phyloP scores from a whole-genome alignment of 257 asterid genomes.

The Voacanga thouarsii region DNA sequence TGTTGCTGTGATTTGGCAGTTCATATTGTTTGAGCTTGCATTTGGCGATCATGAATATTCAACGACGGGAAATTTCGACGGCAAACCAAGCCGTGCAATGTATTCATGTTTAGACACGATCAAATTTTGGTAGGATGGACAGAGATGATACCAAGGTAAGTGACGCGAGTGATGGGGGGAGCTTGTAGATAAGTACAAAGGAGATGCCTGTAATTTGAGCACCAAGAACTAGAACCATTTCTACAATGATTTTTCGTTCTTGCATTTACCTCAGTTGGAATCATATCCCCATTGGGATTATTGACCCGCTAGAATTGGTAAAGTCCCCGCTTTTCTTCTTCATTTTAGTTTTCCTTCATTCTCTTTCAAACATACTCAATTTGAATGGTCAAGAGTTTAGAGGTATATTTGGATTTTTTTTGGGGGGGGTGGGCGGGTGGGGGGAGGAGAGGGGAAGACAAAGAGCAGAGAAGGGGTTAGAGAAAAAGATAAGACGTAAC shows the following conservation, averaged over 20 bases:
- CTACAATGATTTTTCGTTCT: slow-evolving; percentile 44
- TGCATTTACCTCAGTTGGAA: slow-evolving; percentile 31
- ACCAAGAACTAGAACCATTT: slow-evolving; percentile 44
- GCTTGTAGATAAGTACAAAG: slow-evolving; percentile 30
- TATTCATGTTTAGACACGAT: slow-evolving; percentile 41
- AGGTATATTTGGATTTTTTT: no score
- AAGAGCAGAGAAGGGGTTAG: no score
- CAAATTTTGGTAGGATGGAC: slow-evolving; percentile 48
- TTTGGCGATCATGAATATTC: slow-evolving; percentile 46
- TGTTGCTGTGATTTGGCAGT: slow-evolving; percentile 27
- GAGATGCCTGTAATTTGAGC: slow-evolving; percentile 38
- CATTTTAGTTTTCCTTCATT: background rate
- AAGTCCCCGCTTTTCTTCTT: background rate
- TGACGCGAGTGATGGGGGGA: slow-evolving; percentile 36
- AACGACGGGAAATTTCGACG: slow-evolving; percentile 47
- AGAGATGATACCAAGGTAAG: slow-evolving; percentile 27
- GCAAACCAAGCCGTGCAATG: slow-evolving; percentile 42
- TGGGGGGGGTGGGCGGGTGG: no score
- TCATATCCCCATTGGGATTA: slow-evolving; percentile 41
- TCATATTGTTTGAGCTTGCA: slow-evolving; percentile 44
- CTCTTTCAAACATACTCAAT: no score
- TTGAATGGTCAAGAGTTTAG: no score
- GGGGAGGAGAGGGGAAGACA: no score
- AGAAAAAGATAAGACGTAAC: no score
- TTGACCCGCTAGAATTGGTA: slow-evolving; percentile 42